Base-by-base conservation (phyloP, 2,329 filamentous ascomycete genomes). In the Domatiomyces globalis region DNA sequence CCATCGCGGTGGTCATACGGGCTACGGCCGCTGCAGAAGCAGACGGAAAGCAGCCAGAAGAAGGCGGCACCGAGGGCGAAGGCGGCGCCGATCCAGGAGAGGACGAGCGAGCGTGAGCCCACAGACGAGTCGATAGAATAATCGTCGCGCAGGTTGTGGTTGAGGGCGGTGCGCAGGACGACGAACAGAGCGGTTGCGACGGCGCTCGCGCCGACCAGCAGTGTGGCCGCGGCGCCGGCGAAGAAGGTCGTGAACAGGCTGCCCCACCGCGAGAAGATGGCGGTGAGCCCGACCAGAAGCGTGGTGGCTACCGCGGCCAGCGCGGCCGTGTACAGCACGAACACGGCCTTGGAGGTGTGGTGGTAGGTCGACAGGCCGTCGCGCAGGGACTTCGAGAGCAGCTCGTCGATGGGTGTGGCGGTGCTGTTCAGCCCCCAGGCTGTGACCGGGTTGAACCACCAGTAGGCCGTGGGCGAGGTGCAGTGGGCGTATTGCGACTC, bases 31-130 rank as follows among this genome's bases (percentile, higher is more conserved):
- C 78, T 81, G 75, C 89, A 95, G 80, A 89, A 96, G 83, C 90
- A 96, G 63, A 85, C 78, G 67, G 82, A 87, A 67, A 94, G 80
- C 63, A 89, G 72, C 90, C 92, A 96, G 83, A 96, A 95, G 65
- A 95, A 70, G 57, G 79, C 80, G 6, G 84, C 83, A 43, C 68
- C 85, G 33, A 92, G 65, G 55, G 84, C 83, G 65, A 94, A 88
- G 25, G 79, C 85, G 42, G 83, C 83, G 44, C 82, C 83, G 54
- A 96, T 73, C 87, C 89, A 95, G 61, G 84, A 79, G 18, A 81
- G 71, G 36, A 76, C 76, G 50, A 92, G 80, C 71, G 85, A 90
- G 53, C 74, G 71, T 27, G 67, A 78, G 70, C 88, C 85, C 65
- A 94, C 70, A 48, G 65, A 68, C 48, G 80, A 79, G 4, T 77